A percentile compares a stretch with the other conserved stretches of the same genome.
Conservation (phyloP, 805 yeast species). For the Candida insectalens region DNA sequence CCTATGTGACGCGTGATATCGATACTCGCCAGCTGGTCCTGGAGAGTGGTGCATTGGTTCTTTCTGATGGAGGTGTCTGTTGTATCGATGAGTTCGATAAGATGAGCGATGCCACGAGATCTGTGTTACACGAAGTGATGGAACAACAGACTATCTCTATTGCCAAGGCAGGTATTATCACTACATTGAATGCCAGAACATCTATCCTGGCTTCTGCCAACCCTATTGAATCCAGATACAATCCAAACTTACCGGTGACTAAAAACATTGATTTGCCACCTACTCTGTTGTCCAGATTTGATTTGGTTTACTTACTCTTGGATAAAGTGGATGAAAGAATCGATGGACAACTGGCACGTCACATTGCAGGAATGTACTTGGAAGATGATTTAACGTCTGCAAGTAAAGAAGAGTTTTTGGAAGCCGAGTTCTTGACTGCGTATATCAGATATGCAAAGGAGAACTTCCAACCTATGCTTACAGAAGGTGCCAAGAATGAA, state of each 20-base stretch:
- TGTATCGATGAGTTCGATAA: conserved; percentile 98
- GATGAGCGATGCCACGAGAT: conserved; percentile 89
- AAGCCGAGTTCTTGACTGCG: conserved; percentile 77
- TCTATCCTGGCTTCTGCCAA: conserved; percentile 95
- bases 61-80: conserved; percentile 97
- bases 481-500: conserved; percentile 73
- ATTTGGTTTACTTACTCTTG: conserved; percentile 81
- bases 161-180: conserved; percentile 97
- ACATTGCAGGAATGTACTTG: conserved; percentile 82
- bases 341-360: conserved; percentile 83
- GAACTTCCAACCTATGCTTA: conserved; percentile 66
- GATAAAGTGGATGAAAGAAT: conserved; percentile 84
- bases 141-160: conserved; percentile 98
- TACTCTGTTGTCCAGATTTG: conserved; percentile 89
- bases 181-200: conserved; percentile 93
- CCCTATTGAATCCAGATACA: conserved; percentile 92
- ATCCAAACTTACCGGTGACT: conserved; percentile 91
- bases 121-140: conserved; percentile 97
- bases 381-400: conserved; percentile 79
- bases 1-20: conserved; percentile 88
- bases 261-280: conserved; percentile 95
- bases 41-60: conserved; percentile 92
- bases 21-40: conserved; percentile 90
- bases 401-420: conserved; percentile 57
- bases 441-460: conserved; percentile 95